Conservation (phyloP, 2,329 filamentous ascomycete species). For the Neospermospora avenae region DNA sequence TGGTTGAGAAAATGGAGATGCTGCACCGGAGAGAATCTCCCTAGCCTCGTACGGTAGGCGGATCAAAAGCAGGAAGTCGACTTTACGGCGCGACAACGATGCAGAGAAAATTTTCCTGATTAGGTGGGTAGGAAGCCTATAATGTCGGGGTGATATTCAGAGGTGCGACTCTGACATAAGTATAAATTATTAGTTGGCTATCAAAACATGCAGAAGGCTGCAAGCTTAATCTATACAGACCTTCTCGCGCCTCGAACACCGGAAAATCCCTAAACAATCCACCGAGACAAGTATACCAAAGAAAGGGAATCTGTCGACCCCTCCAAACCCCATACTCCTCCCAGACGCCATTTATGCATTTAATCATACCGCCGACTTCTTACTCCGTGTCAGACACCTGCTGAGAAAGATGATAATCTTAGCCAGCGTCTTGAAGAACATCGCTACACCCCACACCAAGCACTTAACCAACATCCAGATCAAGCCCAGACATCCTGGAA, state of each 20-base stretch:
- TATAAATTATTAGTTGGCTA: constrained; percentile 29
- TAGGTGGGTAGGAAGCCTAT: too few species aligned
- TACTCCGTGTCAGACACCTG: constrained; percentile 47
- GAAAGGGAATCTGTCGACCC: background rate
- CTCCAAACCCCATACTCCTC: background rate
- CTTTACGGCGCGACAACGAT: too few species aligned
- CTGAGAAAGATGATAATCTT: constrained; percentile 50
- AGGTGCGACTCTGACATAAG: constrained; percentile 60
- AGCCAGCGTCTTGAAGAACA: constrained; percentile 51
- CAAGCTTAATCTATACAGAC: constrained; percentile 22
- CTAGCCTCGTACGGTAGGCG: too few species aligned
- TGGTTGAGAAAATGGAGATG: too few species aligned
- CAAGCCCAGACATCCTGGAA: constrained; percentile 49
- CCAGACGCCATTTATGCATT: constrained; percentile 7
- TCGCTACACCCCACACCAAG: constrained; percentile 55
- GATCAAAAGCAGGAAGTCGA: too few species aligned
- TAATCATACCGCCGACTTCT: constrained; percentile 33
- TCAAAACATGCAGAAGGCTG: constrained; percentile 30
- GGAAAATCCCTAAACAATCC: constrained; percentile 8
- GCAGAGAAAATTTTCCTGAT: too few species aligned
- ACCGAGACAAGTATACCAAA: constrained; percentile 10
- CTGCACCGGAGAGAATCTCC: too few species aligned
- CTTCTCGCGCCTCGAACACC: constrained; percentile 8
- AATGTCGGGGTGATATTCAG: constrained; percentile 41
- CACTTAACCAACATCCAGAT: constrained; percentile 54